Evolutionary conservation across 2,329 filamentous ascomycete genomes (phyloP).

Genomic region (Microascus cirrosus): DNA sequence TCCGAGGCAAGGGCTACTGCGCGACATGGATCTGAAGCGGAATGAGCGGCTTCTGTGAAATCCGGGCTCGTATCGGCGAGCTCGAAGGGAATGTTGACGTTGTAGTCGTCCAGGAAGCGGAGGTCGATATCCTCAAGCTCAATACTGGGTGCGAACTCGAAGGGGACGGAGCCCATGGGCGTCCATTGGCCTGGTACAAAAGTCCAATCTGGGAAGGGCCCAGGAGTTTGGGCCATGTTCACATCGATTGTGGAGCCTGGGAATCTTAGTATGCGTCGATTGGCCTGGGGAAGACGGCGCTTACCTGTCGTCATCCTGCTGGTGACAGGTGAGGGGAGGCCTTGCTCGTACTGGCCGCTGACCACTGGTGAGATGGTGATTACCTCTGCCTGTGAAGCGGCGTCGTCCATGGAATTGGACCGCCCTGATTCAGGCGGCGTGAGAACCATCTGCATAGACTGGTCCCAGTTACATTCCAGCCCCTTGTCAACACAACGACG

Average conservation of each 20-base stretch:
- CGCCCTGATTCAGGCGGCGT: slow-evolving; percentile 3
- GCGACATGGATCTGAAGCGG: slow-evolving; percentile 6
- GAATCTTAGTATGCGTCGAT: not conserved
- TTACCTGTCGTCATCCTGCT: not conserved
- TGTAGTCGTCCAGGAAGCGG: slow-evolving; percentile 19
- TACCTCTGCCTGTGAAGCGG: not conserved
- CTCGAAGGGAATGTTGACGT: slow-evolving; percentile 17
- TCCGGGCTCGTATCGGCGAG: slow-evolving; percentile 4
- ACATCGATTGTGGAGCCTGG: not conserved
- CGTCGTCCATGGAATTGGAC: not conserved
- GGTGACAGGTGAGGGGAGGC: not conserved
- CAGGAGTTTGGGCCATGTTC: not conserved
- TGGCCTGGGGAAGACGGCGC: not conserved
- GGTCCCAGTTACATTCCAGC: slow-evolving; percentile 27
- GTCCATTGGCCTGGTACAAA: slow-evolving; percentile 9
- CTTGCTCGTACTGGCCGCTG: not conserved
- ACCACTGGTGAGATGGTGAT: not conserved
- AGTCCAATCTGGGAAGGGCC: slow-evolving; percentile 10
- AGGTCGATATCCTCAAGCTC: slow-evolving; percentile 19
- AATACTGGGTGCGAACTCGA: slow-evolving; percentile 8
- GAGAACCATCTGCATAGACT: slow-evolving; percentile 7
- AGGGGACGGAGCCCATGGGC: not conserved
- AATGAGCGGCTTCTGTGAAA: not conserved
- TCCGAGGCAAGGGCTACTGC: slow-evolving; percentile 12
- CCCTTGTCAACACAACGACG: slow-evolving; percentile 36